These are phyloP conservation scores for Spinacia oleracea DNA, from an alignment of 179 eudicot genomes.

Conservation along the genomic window DNA sequence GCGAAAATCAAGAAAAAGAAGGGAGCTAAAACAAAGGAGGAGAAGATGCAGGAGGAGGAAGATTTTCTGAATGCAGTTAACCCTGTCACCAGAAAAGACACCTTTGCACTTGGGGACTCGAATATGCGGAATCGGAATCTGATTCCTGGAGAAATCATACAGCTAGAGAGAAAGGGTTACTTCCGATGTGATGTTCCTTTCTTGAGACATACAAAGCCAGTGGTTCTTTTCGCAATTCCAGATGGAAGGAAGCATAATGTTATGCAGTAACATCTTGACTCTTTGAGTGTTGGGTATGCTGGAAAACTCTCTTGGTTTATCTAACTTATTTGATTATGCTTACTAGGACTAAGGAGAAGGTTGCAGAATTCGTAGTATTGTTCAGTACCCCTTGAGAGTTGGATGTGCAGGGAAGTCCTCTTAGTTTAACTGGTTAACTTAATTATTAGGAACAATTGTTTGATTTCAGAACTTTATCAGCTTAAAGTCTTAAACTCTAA, in stretches of 20 bases:
- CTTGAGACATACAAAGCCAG: conserved; percentile 56
- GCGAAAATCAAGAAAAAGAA: neutral
- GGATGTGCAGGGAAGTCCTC: too few species aligned
- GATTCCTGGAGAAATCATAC: conserved; percentile 58
- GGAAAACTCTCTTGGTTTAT: neutral
- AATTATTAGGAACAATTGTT: too few species aligned
- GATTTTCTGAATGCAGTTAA: conserved; percentile 62
- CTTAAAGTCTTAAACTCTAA: too few species aligned
- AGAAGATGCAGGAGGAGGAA: conserved; percentile 56
- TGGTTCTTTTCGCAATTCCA: conserved; percentile 66
- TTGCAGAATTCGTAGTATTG: too few species aligned
- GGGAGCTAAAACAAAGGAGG: neutral
- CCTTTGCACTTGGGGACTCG: conserved; percentile 66
- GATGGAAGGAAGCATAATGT: conserved; percentile 57
- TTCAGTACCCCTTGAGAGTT: too few species aligned
- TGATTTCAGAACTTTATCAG: too few species aligned
- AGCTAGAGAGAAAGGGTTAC: conserved; percentile 80
- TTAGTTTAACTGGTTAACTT: too few species aligned
- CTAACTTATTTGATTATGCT: too few species aligned
- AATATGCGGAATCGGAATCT: conserved; percentile 71
- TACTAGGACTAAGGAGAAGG: too few species aligned
- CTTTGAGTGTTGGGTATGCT: neutral
- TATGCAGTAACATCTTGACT: neutral
- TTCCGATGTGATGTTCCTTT: conserved; percentile 69
- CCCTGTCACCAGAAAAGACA: conserved; percentile 61